A percentile compares a stretch with the other conserved stretches of the same genome.
phyloP scores from a whole-genome alignment of 441 rosid species.

The Croton setiger region DNA sequence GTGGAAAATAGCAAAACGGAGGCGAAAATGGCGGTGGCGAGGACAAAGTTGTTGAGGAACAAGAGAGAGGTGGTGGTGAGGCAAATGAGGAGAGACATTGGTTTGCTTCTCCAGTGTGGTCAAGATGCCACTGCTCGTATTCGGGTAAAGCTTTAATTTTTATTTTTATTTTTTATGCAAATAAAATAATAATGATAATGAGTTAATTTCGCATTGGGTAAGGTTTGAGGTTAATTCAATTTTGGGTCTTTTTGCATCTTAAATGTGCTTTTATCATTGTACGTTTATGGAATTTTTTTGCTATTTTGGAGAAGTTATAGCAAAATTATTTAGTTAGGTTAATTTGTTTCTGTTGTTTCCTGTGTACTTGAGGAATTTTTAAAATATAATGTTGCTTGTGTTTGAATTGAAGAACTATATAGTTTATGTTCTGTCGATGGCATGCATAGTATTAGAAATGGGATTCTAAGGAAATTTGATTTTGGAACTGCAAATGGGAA shows the following conservation, averaged over 20 bases:
- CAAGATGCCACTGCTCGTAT: conserved; percentile 92
- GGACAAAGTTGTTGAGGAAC: conserved; percentile 85
- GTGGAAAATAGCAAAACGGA: conserved; percentile 62
- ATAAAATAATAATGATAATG: too few species aligned
- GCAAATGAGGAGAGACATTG: conserved; percentile 93
- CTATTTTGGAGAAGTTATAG: too few species aligned
- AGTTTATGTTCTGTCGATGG: conserved; percentile 5
- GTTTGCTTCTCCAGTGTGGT: conserved; percentile 82
- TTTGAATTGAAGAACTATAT: too few species aligned
- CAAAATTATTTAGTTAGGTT: too few species aligned
- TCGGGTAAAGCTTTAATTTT: conserved; percentile 42
- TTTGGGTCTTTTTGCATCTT: not conserved
- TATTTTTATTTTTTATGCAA: too few species aligned
- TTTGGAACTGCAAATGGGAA: not conserved
- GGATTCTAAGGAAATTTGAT: not conserved
- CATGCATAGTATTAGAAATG: not conserved
- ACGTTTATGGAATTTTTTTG: too few species aligned
- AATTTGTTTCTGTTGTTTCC: too few species aligned
- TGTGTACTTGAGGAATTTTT: too few species aligned
- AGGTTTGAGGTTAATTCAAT: not conserved
- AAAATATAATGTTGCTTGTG: too few species aligned
- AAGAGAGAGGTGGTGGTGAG: conserved; percentile 77
- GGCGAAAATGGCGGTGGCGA: conserved; percentile 92
- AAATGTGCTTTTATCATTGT: not conserved
- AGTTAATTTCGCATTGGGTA: too few species aligned